A percentile compares a stretch with the other conserved stretches of the same genome.
Evolutionary conservation across 1,284 basidiomycete genomes (phyloP).

Genomic region (Irpex rosettiformis): DNA sequence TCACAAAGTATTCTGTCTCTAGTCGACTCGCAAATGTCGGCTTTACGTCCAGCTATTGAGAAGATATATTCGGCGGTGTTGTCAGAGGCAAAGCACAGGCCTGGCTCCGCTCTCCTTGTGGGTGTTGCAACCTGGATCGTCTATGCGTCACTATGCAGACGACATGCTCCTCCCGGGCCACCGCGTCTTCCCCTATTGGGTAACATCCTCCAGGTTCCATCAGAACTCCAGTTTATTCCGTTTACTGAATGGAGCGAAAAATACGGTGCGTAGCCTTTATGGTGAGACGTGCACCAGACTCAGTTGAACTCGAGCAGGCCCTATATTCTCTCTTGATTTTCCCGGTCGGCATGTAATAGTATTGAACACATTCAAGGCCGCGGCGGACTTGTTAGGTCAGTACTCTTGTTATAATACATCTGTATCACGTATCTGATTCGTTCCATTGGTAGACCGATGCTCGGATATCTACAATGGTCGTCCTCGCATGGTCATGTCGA

Average conservation of each 20-base stretch:
- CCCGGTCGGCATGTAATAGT: slow-evolving; percentile 56
- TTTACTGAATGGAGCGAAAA: slow-evolving; percentile 18
- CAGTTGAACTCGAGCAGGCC: slow-evolving; percentile 34
- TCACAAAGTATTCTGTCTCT: too few species aligned
- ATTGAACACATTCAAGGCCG: slow-evolving; percentile 49
- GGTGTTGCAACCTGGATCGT: not conserved
- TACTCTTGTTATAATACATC: not conserved
- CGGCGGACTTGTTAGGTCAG: slow-evolving; percentile 55
- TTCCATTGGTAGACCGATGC: slow-evolving; percentile 21
- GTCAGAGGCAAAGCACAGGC: not conserved
- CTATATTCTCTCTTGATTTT: slow-evolving; percentile 54
- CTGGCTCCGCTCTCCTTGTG: not conserved
- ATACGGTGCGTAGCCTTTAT: slow-evolving; percentile 13
- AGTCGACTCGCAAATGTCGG: not conserved
- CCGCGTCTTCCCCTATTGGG: slow-evolving; percentile 55
- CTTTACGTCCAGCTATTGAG: too few species aligned
- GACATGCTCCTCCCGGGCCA: slow-evolving; percentile 46
- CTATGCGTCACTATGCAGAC: not conserved
- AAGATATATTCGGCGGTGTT: not conserved
- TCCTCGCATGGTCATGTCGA: slow-evolving; percentile 52
- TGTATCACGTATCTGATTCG: not conserved
- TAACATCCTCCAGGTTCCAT: slow-evolving; percentile 49
- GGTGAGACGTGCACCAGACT: not conserved
- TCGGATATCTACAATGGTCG: slow-evolving; percentile 63
- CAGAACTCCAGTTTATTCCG: slow-evolving; percentile 37